phyloP scores from a whole-genome alignment of 805 yeast species.

The Blastobotrys robertii region DNA sequence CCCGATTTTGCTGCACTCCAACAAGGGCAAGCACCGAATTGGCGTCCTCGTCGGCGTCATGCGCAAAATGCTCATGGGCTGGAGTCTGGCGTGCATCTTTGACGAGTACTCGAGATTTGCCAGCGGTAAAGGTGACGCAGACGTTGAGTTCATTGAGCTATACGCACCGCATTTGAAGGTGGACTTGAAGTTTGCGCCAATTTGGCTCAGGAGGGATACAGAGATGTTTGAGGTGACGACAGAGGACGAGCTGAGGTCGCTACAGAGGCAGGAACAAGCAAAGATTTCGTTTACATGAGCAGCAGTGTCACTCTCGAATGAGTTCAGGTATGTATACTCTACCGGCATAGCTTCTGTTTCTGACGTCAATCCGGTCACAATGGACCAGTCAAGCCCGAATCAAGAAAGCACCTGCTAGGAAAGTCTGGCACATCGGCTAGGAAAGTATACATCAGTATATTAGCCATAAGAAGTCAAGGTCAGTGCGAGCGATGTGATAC shows the following conservation, averaged over 20 bases:
- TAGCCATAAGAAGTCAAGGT: no score
- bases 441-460: no score
- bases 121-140: slow-evolving; percentile 87
- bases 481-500: no score
- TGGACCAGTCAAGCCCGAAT: no score
- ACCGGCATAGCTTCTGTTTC: no score
- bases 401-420: no score
- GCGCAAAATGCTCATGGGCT: slow-evolving; percentile 77
- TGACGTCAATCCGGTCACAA: no score
- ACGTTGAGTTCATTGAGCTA: slow-evolving; percentile 78
- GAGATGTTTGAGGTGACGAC: background rate
- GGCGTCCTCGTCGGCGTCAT: slow-evolving; percentile 90
- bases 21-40: slow-evolving; percentile 94
- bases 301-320: no score
- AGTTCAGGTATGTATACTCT: no score
- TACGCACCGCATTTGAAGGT: slow-evolving; percentile 55
- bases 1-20: slow-evolving; percentile 84
- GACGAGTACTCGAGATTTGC: slow-evolving; percentile 92
- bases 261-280: background rate
- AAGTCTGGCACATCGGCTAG: no score
- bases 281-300: background rate
- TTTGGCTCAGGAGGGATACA: slow-evolving; percentile 38
- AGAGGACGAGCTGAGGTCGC: background rate
- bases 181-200: slow-evolving; percentile 44
- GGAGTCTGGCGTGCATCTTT: slow-evolving; percentile 88